A percentile compares a stretch with the other conserved stretches of the same genome.
Evolutionary conservation across 1,284 basidiomycete species (phyloP).

Genomic region (Marasmius sp.): DNA sequence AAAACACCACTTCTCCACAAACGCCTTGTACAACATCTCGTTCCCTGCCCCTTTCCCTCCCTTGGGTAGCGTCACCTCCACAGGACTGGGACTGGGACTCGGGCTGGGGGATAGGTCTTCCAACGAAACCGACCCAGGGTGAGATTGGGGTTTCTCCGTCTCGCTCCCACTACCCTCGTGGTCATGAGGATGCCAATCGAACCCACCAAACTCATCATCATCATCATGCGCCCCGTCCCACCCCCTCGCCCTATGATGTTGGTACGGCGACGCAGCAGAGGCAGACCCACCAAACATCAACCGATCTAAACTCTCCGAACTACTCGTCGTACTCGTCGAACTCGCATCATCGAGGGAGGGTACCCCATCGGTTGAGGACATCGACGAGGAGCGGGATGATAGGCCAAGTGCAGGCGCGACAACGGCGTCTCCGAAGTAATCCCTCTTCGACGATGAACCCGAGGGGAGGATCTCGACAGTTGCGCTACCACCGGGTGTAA

Average conservation of each 20-base stretch:
- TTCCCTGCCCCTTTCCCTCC: conserved; percentile 21
- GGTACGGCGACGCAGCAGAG: too few relatives aligned
- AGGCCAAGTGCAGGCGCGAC: neutral
- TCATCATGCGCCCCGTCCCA: too few relatives aligned
- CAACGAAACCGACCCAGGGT: neutral
- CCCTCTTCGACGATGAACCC: neutral
- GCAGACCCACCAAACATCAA: conserved; percentile 1
- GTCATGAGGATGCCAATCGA: too few relatives aligned
- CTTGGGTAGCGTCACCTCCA: conserved; percentile 2
- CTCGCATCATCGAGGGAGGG: neutral
- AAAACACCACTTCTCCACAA: conserved; percentile 72
- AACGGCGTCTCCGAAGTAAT: neutral
- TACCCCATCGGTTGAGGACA: neutral
- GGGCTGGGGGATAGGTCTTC: neutral
- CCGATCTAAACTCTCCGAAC: neutral
- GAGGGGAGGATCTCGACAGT: neutral
- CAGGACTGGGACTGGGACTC: neutral
- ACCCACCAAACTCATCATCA: too few relatives aligned
- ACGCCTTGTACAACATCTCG: conserved; percentile 55
- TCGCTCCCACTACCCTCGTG: conserved; percentile 7
- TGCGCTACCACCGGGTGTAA: neutral
- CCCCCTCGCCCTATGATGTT: too few relatives aligned
- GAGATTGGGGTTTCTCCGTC: neutral
- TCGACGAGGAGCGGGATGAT: neutral
- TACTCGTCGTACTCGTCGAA: neutral